Base-by-base conservation (phyloP, 441 rosid genomes). In the Populus tomentosa region DNA sequence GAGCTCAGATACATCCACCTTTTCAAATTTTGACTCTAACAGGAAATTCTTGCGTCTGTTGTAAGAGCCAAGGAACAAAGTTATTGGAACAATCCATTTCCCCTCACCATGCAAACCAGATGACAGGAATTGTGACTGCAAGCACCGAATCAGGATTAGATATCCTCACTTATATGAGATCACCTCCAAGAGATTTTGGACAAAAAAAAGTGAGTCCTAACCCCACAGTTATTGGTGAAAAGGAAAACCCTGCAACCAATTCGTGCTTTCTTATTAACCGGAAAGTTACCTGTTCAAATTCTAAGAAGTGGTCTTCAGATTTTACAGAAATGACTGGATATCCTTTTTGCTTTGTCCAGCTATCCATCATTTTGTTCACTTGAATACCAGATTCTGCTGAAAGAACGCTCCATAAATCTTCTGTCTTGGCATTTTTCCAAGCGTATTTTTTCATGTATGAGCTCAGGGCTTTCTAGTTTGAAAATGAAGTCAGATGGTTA, bases 301-400 rank as follows among this genome's bases (percentile, higher is more conserved):
- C 81, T 74, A 86, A 30, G 18, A 71, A 8, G 14, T 70, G 69
- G n/a, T 75, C 84, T 33, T 78, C 76, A 53, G 64, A 77, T 64
- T 71, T 80, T 6, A 84, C 84, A 2, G 62, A 70, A 42, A 86
- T 77, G 56, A 84, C 84, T 42, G 87, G 87, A 78, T 84, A 77
- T 38, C 87, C 85, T 72, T 84, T 82, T 70, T 79, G 77, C 84
- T 86, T 86, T 65, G 88, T 82, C 88, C 88, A 86, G 61, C 81
- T 11, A 28, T 80, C 77, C 87, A 86, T 84, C 79, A 86, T 66
- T n/a, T 50, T 65, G 63, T 70, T 77, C 24, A 86, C 76, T 67
- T 79, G 56, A 64, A 80, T 53, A 21, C 82, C 83, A 16, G 81
- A 74, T 80, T 78, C 87, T 62, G 80, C 83, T 2, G 85, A 78